Evolutionary conservation across 192 early-diverging fungal species (phyloP).

Genomic region (Pilaira anomala): DNA sequence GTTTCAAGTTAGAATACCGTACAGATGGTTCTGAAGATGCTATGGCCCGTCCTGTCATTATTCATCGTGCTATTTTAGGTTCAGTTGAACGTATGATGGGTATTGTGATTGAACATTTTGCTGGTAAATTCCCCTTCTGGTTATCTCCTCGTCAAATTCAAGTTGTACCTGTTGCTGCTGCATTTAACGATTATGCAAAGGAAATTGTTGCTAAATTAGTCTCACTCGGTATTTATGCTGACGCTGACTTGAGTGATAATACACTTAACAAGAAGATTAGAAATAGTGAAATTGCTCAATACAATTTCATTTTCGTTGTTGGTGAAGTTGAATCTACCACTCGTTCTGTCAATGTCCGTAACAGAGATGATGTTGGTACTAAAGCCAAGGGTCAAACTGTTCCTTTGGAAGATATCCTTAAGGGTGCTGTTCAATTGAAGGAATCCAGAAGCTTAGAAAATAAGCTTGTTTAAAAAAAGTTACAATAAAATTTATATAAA

Average conservation of each 20-base stretch:
- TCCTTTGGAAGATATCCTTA: constrained; percentile 66
- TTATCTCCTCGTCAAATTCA: constrained; percentile 90
- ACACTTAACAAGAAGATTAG: constrained; percentile 98
- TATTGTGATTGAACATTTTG: constrained; percentile 94
- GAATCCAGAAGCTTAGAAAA: constrained; percentile 55
- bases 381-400: constrained; percentile 82
- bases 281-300: constrained; percentile 89
- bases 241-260: constrained; percentile 80
- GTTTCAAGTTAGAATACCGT: constrained; percentile 90
- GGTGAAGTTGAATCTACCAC: constrained; percentile 79
- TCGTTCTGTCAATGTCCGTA: constrained; percentile 85
- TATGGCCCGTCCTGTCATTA: constrained; percentile 86
- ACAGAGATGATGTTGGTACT: constrained; percentile 78
- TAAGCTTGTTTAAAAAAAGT: constrained; percentile 43
- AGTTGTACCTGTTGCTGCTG: constrained; percentile 83
- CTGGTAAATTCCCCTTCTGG: constrained; percentile 98
- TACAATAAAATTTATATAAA: neutral
- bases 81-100: constrained; percentile 95
- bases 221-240: constrained; percentile 75
- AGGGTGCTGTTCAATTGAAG: constrained; percentile 67
- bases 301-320: constrained; percentile 95
- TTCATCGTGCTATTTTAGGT: constrained; percentile 96
- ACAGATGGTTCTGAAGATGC: constrained; percentile 56
- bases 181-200: constrained; percentile 78
- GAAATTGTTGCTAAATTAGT: constrained; percentile 68